A percentile compares a stretch with the other conserved stretches of the same genome.
Conservation (phyloP, 257 asterid species). For the Nicotiana attenuata region DNA sequence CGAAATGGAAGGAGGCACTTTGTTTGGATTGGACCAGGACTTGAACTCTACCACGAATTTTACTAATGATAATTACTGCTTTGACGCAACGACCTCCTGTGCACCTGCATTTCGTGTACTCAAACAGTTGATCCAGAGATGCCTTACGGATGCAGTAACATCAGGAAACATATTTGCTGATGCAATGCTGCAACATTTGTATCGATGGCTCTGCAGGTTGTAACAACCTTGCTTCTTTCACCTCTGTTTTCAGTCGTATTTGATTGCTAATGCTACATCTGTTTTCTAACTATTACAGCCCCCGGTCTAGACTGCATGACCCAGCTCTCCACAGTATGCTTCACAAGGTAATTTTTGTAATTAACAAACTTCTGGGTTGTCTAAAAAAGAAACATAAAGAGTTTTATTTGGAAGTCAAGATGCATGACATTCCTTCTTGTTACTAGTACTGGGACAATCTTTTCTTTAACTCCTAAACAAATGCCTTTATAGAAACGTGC, state of each 20-base stretch:
- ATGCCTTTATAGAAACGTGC: not conserved
- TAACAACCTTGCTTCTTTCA: constrained; percentile 6
- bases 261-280: constrained; percentile 8
- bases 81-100: constrained; percentile 77
- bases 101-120: constrained; percentile 93
- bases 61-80: constrained; percentile 52
- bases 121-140: constrained; percentile 88
- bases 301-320: constrained; percentile 88
- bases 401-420: not conserved
- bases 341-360: constrained; percentile 60
- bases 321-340: constrained; percentile 96
- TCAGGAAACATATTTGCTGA: constrained; percentile 95
- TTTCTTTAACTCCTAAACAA: not conserved
- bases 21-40: constrained; percentile 85
- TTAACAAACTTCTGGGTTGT: not conserved
- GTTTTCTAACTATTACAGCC: constrained; percentile 54
- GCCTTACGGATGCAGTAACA: constrained; percentile 85
- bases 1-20: constrained; percentile 95
- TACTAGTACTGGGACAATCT: not conserved
- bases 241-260: constrained; percentile 13
- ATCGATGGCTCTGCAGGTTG: constrained; percentile 99
- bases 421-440: not conserved
- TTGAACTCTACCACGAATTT: constrained; percentile 34
- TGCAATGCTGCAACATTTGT: constrained; percentile 81
- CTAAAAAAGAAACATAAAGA: not conserved